Base-by-base conservation (phyloP, 2,329 filamentous ascomycete species). In the Fusarium redolens region DNA sequence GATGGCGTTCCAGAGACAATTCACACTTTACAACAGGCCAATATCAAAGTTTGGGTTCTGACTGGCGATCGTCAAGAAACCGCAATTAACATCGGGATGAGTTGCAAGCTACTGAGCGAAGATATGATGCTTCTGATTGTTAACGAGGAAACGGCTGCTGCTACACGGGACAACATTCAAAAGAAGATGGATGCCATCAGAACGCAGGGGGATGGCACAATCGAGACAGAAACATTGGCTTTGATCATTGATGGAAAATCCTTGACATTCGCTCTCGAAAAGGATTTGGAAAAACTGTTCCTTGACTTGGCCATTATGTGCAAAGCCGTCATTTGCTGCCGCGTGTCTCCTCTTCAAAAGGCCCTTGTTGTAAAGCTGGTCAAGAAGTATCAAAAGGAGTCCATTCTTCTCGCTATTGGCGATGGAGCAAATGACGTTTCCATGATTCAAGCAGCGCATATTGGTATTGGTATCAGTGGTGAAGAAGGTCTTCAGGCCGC, bases 11-110 rank as follows among this genome's bases (percentile, higher is more conserved):
- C 96, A 4, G 96, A 99, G 82, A 99, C 96, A 1, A 99, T 99
- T 65, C 95, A 98, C 81, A 99, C 96, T 0, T 86, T 99, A 33
- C 97, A 99, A 82, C 93, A 95, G 73, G 96, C 97, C 30, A 96
- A 95, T 59, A 98, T 99, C 86, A 99, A 99, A 84, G 92, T 99
- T 61, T 99, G 96, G 96, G 96, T 99, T 25, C 83, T 99, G 82
- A 99, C 96, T 43, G 96, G 96, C 77, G 96, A 99, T 85, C 91
- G 96, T 78, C 97, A 99, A 83, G 96, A 99, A 83, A 99, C 96
- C 33, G 96, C 96, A 63, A 99, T 99, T 88, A 99, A 99, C 82
- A 99, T 99, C 75, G 96, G 97, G 73, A 99, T 99, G 96, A 98
- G 95, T 81, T 99, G 96, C 85, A 98, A 98, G 84, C 89, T 99